Conservation (phyloP, 176 grass and related monocot species). For the Avena insularis region DNA sequence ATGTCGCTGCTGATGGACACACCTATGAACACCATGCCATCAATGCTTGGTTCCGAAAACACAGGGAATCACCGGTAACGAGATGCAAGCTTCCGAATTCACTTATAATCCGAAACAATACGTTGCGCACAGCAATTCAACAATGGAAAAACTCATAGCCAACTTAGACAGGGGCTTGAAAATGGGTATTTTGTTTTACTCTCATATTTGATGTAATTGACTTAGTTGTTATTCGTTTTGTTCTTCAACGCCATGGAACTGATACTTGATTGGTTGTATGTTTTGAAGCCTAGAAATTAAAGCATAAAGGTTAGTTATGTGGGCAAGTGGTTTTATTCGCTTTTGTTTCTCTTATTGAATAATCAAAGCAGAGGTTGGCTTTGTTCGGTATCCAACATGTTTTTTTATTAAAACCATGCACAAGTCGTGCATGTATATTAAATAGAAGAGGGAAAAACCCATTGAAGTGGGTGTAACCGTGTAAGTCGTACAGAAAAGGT, state of each 20-base stretch:
- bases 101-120: slow-evolving; percentile 74
- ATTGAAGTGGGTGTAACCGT: too few species aligned
- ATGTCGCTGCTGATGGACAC: slow-evolving; percentile 82
- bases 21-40: slow-evolving; percentile 82
- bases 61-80: slow-evolving; percentile 69
- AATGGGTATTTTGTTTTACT: background rate
- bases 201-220: background rate
- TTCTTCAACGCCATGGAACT: background rate
- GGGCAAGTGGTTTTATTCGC: background rate
- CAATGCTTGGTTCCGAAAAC: slow-evolving; percentile 74
- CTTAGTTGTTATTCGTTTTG: background rate
- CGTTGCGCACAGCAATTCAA: slow-evolving; percentile 67
- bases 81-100: slow-evolving; percentile 46
- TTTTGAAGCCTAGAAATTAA: background rate
- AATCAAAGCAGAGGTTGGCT: background rate
- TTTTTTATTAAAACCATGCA: too few species aligned
- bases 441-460: too few species aligned
- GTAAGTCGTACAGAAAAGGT: too few species aligned
- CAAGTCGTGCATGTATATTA: too few species aligned
- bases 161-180: slow-evolving; percentile 25
- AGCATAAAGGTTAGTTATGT: slow-evolving; percentile 3
- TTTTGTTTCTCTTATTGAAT: background rate
- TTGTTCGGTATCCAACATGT: background rate
- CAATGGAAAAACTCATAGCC: slow-evolving; percentile 78
- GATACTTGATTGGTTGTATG: background rate